These are phyloP conservation scores for Cytospora mali DNA, from an alignment of 2,329 filamentous ascomycete genomes.

Conservation along the genomic window DNA sequence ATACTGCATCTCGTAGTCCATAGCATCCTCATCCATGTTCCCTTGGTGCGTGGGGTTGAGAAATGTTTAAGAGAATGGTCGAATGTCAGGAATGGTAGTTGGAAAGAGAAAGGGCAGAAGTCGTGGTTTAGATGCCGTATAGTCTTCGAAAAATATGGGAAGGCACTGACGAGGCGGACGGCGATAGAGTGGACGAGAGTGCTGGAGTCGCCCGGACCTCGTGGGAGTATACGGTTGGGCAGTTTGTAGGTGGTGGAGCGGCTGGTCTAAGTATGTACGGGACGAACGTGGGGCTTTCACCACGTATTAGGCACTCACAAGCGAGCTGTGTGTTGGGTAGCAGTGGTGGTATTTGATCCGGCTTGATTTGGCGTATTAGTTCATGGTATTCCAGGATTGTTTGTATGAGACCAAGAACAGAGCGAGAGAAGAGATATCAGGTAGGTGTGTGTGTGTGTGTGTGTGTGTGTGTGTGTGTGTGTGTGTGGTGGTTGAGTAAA, in stretches of 20 bases:
- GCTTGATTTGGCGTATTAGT: conserved; percentile 1
- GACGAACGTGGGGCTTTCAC: background rate
- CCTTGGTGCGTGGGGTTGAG: conserved; percentile 1
- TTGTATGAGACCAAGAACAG: conserved; percentile 1
- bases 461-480: too few relatives aligned
- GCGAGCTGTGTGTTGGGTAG: background rate
- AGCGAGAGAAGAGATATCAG: background rate
- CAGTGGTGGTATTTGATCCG: background rate
- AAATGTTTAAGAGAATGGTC: background rate
- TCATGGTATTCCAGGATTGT: background rate
- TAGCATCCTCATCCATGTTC: conserved; percentile 35
- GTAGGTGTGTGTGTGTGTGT: too few relatives aligned
- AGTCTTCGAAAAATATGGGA: background rate
- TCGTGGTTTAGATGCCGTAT: background rate
- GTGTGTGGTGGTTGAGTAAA: background rate
- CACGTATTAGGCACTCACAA: background rate
- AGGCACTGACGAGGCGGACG: background rate
- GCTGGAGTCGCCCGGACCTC: background rate
- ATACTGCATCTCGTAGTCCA: conserved; percentile 39
- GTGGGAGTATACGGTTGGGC: conserved; percentile 1
- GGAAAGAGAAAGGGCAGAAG: background rate
- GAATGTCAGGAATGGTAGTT: background rate
- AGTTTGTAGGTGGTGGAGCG: conserved; percentile 1
- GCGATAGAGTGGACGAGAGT: background rate
- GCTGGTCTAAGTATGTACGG: background rate